These are phyloP conservation scores for Byssothecium circinans DNA, from an alignment of 2,329 filamentous ascomycete species.

Conservation along the genomic window DNA sequence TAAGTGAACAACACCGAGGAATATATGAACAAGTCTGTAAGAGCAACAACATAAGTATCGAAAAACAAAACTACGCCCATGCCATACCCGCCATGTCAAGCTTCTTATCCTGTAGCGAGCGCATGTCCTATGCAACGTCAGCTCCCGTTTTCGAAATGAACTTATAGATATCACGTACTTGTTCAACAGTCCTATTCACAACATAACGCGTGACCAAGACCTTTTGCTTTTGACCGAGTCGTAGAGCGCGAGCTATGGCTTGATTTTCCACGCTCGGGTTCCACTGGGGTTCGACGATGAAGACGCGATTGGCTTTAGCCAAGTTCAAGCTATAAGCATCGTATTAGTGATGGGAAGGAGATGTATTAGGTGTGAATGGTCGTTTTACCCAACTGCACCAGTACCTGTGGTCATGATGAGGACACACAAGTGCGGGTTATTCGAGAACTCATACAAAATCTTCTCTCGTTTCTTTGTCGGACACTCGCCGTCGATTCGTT, in stretches of 20 bases:
- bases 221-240: conserved; percentile 49
- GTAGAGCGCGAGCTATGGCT: conserved; percentile 53
- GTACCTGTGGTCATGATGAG: conserved; percentile 59
- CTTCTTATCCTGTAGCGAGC: conserved; percentile 39
- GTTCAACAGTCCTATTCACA: conserved; percentile 48
- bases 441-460: conserved; percentile 46
- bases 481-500: conserved; percentile 52
- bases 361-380: not conserved
- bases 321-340: conserved; percentile 49
- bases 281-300: conserved; percentile 59
- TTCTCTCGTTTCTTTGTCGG: conserved; percentile 41
- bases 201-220: conserved; percentile 54
- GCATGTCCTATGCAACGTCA: conserved; percentile 35
- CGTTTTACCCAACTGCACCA: conserved; percentile 55
- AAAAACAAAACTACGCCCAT: conserved; percentile 4
- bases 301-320: conserved; percentile 52
- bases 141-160: conserved; percentile 1
- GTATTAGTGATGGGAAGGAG: not conserved
- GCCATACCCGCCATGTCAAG: conserved; percentile 20
- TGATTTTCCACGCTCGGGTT: conserved; percentile 58
- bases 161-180: conserved; percentile 35
- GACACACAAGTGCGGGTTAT: conserved; percentile 30
- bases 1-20: no score
- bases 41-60: not conserved
- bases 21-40: not conserved